phyloP scores from a whole-genome alignment of 192 early-diverging fungal genomes.

The Rhizoclosmatium globosum region DNA sequence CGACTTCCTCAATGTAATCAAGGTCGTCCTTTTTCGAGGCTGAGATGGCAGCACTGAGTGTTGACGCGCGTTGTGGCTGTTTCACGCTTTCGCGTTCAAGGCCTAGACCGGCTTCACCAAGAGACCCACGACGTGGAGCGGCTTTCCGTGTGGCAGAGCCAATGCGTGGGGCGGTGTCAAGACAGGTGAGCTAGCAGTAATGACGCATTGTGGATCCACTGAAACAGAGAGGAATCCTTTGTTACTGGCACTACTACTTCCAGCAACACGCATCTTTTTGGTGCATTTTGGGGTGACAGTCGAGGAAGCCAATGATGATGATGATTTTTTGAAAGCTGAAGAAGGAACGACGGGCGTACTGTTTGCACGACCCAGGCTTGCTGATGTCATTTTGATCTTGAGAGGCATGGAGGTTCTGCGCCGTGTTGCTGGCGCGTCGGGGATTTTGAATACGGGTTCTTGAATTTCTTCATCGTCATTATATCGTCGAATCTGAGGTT shows the following conservation, averaged over 20 bases:
- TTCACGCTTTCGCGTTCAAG: background rate
- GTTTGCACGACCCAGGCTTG: background rate
- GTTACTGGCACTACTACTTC: background rate
- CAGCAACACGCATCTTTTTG: conserved; percentile 32
- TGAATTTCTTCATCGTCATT: background rate
- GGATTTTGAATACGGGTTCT: conserved; percentile 8
- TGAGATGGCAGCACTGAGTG: background rate
- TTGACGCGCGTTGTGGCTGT: background rate
- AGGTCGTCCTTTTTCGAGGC: background rate
- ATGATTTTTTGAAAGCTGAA: background rate
- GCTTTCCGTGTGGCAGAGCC: background rate
- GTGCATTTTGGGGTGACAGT: background rate
- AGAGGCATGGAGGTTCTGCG: conserved; percentile 7
- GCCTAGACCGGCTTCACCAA: background rate
- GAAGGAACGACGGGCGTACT: background rate
- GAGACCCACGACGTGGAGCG: background rate
- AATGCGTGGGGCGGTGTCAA: conserved; percentile 21
- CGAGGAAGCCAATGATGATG: background rate
- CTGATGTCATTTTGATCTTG: conserved; percentile 3
- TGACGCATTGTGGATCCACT: background rate
- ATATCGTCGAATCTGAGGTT: background rate
- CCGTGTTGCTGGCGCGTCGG: background rate
- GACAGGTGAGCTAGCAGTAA: conserved; percentile 15
- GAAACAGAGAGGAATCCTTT: background rate
- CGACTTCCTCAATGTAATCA: too few relatives aligned